Base-by-base conservation (phyloP, 106 monocot genomes). In the Posidonia australis region DNA sequence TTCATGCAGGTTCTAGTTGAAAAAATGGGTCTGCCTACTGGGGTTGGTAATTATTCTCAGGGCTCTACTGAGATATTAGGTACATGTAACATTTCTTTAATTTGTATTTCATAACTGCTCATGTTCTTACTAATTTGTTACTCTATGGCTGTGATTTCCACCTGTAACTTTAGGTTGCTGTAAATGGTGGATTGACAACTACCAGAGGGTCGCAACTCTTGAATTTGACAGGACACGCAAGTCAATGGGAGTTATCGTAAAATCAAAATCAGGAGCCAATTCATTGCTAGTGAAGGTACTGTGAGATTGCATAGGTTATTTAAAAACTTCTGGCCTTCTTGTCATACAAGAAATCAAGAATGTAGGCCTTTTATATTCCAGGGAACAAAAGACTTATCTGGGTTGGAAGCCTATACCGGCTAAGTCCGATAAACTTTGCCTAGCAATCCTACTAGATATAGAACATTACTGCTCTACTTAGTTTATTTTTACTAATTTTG, bases 191-290 rank as follows among this genome's bases (percentile, higher is more conserved):
- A 90, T 73, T 73, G 75, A 36, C 28, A 25, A 51, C 67, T 62
- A 76, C 26, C 58, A 48, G 59, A 90, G 96, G 79, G 60, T 98
- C 66, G 96, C 90, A 68, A 98, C 90, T 55, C 84, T 98, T 65
- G 96, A 98, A 66, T 98, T 98, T 76, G 90, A 98, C 64, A 82
- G 87, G 13, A 85, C 78, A 41, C 77, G 96, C 57, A 98, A 98
- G 61, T 98, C 96, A 22, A 98, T 98, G 96, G 82, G 87, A 51
- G 90, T 98, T 21, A 87, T 98, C 73, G 90, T 81, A 52, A 96
- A 78, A 77, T 82, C 87, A 68, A 77, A 76, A 66, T 78, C 77
- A 3, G 87, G 84, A 76, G 82, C 44, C 54, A 98, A 90, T 75
- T 77, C 80, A 18, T 82, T 98, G 56, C 79, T 98, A 58, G 96